Evolutionary conservation across 2,329 filamentous ascomycete species (phyloP), one percentile per base, ranked within the genome.

Genomic region (Botryotinia globosa): DNA sequence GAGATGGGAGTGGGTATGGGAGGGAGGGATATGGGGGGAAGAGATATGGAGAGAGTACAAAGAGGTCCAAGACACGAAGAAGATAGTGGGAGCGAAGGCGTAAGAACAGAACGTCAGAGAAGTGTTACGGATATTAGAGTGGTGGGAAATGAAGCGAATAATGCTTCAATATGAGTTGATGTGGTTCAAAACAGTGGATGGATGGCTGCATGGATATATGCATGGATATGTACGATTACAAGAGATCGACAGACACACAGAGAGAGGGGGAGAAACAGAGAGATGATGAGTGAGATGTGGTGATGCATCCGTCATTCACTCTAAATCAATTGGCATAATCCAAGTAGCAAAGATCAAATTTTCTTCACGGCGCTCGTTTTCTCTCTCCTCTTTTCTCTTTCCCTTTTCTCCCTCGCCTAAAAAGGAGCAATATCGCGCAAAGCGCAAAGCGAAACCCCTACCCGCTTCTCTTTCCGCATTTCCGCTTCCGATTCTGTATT

Each of bases 11-110:
- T 63, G 25, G n/a, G 8, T 5, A 37, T 34, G 39, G 66, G 54
- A 54, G 44, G 51, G 34, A 59, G n/a, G 69, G 77, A 79, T 45
- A 89, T 87, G 5, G 20, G 48, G 4, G 34, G 25, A n/a, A 32
- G 34, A 7, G 45, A 39, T 5, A 22, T 90, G 97, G 73, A 90
- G 92, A 71, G 91, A 93, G 77, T 78, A 80, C 16, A 78, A 74
- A 58, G 75, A 76, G 42, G 77, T 79, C 16, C 80, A 80, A 0
- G 82, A 81, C 70, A 75, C 78, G 65, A 88, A 87, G 7, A 88
- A 88, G 79, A 83, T 69, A 69, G 67, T 63, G 67, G 44, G 5
- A 69, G 67, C 29, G 67, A 69, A 12, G 67, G 67, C 25, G 69
- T 67, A 8, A 51, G 56, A 14, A 72, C 71, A 14, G 71, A 69